Base-by-base conservation (phyloP, 768 basidiomycete genomes). In the Tulasnella calospora region DNA sequence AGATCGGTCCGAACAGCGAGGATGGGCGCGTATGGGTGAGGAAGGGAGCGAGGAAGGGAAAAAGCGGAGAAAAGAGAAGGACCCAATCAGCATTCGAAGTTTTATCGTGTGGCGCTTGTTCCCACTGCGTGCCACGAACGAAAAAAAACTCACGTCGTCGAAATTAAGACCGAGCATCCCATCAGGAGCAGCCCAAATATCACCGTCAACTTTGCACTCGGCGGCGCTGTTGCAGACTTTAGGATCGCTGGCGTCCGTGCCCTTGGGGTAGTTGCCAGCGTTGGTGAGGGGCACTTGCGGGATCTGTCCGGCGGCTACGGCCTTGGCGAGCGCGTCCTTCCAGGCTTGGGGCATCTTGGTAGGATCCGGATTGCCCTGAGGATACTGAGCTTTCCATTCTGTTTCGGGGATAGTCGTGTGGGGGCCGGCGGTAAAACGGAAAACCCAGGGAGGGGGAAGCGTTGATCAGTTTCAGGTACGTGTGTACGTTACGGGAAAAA, bases 331-430 rank as follows among this genome's bases (percentile, higher is more conserved):
- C 21, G 70, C 77, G 30, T 70, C 40, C n/a, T 71, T 78, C 77
- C 77, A 78, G 13, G 38, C 67, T n/a, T 38, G 33, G 23, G 77
- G 77, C 77, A 78, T 76, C 75, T n/a, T 33, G 23, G 75, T 76
- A 6, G 61, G 55, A 30, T 76, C 75, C 35, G 75, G 75, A 3
- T 51, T 76, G 35, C 44, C 71, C 44, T 30, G 17, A 21, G 71
- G 71, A 35, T 72, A 72, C 36, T 72, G 36, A 27, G 71, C 71
- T 30, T 30, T 35, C 71, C 71, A 72, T 72, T 72, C 71, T 72
- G 71, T 72, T 36, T 33, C 44, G 71, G 71, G 44, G 71, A 27
- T 13, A 6, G 71, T 72, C 15, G n/a, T 40, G n/a, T n/a, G 33
- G 36, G 21, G 71, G 12, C 71, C 36, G 71, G 71, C 61, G 61